A percentile compares a stretch with the other conserved stretches of the same genome.
Evolutionary conservation across 2,329 filamentous ascomycete genomes (phyloP).

Genomic region (Botrytis fabae): DNA sequence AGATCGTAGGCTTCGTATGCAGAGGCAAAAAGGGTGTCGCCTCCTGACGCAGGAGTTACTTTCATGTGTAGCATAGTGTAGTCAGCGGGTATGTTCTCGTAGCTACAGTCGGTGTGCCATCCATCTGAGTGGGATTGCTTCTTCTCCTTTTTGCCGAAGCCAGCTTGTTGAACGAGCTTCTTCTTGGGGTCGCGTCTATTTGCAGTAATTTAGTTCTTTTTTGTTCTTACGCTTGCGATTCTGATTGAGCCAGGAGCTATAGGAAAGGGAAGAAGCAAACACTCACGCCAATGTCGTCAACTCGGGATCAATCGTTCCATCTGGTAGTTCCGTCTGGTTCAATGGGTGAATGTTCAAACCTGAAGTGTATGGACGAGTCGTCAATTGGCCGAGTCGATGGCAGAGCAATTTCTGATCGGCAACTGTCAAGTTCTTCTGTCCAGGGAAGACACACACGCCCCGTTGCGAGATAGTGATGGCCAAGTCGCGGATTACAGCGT

Average conservation of each 20-base stretch:
- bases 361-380: constrained; percentile 56
- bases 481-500: constrained; percentile 62
- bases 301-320: constrained; percentile 12
- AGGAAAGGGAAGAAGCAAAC: neutral
- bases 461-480: constrained; percentile 49
- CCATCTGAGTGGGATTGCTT: constrained; percentile 35
- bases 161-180: constrained; percentile 13
- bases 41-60: constrained; percentile 55
- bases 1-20: constrained; percentile 53
- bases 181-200: constrained; percentile 14
- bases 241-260: neutral
- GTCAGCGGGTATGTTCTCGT: constrained; percentile 52
- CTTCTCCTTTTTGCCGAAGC: neutral
- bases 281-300: neutral
- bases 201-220: constrained; percentile 2
- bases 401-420: constrained; percentile 50
- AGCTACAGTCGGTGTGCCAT: constrained; percentile 51
- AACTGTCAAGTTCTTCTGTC: constrained; percentile 50
- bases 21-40: constrained; percentile 6
- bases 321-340: constrained; percentile 27
- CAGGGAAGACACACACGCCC: constrained; percentile 52
- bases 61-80: constrained; percentile 56
- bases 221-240: constrained; percentile 1
- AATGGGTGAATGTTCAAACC: constrained; percentile 56
- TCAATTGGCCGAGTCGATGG: constrained; percentile 57